A percentile compares a stretch with the other conserved stretches of the same genome.
Conservation (phyloP, 164 flowering plant species). For the Stephania cephalantha region DNA sequence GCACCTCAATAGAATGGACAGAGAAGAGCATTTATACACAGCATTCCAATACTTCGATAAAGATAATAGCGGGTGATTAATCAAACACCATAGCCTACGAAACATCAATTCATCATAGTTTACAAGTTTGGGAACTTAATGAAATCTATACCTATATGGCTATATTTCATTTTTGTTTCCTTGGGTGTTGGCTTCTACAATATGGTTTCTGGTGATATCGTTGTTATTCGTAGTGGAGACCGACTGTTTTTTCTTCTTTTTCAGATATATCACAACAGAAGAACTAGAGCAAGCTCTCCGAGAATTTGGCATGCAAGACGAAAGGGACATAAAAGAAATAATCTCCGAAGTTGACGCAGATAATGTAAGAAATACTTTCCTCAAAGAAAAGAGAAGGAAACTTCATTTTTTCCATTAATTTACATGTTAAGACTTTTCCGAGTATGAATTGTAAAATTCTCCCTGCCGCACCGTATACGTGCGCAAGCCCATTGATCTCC, state of each 20-base stretch:
- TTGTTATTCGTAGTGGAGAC: neutral
- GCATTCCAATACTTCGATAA: slow-evolving; percentile 93
- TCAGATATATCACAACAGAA: slow-evolving; percentile 77
- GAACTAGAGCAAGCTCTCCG: slow-evolving; percentile 88
- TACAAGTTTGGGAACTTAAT: neutral
- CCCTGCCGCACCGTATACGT: too few relatives aligned
- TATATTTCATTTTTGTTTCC: neutral
- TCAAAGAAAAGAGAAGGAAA: neutral
- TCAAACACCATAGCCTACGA: neutral
- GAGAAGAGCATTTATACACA: slow-evolving; percentile 92
- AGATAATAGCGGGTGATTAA: slow-evolving; percentile 78
- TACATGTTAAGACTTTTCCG: neutral
- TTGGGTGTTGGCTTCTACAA: neutral
- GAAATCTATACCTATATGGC: neutral
- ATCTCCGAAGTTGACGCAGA: slow-evolving; percentile 83
- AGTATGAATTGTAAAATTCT: neutral
- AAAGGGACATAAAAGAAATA: slow-evolving; percentile 77
- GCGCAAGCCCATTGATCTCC: too few relatives aligned
- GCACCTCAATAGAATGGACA: slow-evolving; percentile 87
- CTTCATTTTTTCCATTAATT: neutral
- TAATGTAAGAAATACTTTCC: slow-evolving; percentile 45
- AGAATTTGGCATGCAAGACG: slow-evolving; percentile 83
- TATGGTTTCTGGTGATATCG: neutral
- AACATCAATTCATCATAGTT: neutral
- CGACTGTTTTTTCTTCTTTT: neutral